Evolutionary conservation across 2,329 filamentous ascomycete species (phyloP), one percentile per base, ranked within the genome.

Genomic region (Cladosporium cucumerinum): DNA sequence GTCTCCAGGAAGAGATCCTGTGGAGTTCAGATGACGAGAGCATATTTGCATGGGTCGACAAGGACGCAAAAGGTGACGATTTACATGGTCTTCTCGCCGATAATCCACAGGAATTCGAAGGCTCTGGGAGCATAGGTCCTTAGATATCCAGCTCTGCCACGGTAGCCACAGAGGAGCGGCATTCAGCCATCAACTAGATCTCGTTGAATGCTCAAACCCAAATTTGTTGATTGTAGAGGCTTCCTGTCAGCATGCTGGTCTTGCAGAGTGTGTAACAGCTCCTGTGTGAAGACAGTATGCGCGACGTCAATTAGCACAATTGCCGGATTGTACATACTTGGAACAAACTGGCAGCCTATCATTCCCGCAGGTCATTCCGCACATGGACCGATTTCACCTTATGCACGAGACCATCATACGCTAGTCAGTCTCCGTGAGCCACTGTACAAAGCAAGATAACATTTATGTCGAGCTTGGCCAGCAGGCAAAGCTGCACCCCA

Each of bases 1-100:
- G 71, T 5, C 67, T 74, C 1, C 72, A 73, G 58, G 66, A 70
- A 26, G 71, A 69, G 60, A 69, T 73, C 16, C 63, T 72, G 25
- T 66, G 60, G 43, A 36, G 54, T 5, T 51, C 49, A 18, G 65
- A 69, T 23, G 72, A 73, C 48, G 61, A 68, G 26, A 70, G 69
- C 10, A 69, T 72, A 30, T 71, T 72, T 62, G 68, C 68, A 7
- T 72, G 70, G 69, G 54, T 26, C n/a, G 49, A 49, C 7, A 36
- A 60, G 23, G 21, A 48, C 3, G 28, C 36, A 16, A 48, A 28
- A n/a, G 5, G 4, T 21, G 34, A 46, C 10, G 46, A 30, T 21
- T 28, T 48, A 4, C 57, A 60, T 16, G 57, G 57, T 48, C 36
- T 60, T 12, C 57, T 60, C 7, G 57, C 57, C 11, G 57, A 60